These are phyloP conservation scores for Aspergillus niger DNA, from an alignment of 2,329 filamentous ascomycete species.

Conservation along the genomic window DNA sequence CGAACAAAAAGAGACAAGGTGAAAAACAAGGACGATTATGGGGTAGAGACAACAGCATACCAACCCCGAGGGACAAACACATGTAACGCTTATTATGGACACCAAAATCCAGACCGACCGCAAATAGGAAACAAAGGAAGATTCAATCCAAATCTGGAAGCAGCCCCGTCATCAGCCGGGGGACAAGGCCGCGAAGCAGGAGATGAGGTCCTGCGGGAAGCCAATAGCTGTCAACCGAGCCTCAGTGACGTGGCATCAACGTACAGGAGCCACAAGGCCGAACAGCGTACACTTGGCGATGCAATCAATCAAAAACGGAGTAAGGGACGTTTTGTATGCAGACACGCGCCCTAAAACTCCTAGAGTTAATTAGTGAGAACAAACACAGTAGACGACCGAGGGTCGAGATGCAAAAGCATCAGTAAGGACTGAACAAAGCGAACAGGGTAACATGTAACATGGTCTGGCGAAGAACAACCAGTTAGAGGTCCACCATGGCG, in stretches of 20 bases:
- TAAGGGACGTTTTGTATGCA: neutral
- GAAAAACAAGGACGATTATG: constrained; percentile 13
- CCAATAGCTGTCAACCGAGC: neutral
- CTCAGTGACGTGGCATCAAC: constrained; percentile 1
- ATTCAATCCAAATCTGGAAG: constrained; percentile 4
- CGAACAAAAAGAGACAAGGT: constrained; percentile 12
- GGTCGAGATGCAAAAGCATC: neutral
- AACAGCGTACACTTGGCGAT: neutral
- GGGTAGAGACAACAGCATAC: constrained; percentile 17
- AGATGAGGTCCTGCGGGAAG: neutral
- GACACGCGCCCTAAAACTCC: neutral
- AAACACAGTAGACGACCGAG: neutral
- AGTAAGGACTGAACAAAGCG: neutral
- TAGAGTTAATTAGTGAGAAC: neutral
- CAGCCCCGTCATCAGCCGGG: neutral
- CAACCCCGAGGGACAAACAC: constrained; percentile 12
- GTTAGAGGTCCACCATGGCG: neutral
- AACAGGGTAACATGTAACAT: neutral
- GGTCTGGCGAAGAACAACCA: neutral
- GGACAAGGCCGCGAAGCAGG: neutral
- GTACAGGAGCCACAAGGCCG: neutral
- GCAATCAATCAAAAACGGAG: neutral
- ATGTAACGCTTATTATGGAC: constrained; percentile 7
- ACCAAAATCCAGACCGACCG: constrained; percentile 13
- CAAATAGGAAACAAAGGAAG: constrained; percentile 11